phyloP scores from a whole-genome alignment of 371 early-diverging fungal genomes.

The Mucor velutinosus region DNA sequence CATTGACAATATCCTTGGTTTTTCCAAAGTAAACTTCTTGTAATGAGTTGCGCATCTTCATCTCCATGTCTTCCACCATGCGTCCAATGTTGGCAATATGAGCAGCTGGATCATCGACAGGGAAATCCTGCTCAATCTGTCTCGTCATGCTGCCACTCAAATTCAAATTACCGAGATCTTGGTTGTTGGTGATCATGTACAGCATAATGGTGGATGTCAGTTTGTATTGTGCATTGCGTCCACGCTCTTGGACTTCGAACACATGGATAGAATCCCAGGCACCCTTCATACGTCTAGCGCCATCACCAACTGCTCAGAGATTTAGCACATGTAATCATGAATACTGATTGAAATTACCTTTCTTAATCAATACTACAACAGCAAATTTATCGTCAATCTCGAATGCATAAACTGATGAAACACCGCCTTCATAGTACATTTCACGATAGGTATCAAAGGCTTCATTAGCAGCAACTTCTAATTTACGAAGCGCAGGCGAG shows the following conservation, averaged over 20 bases:
- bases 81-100: constrained; percentile 95
- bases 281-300: constrained; percentile 74
- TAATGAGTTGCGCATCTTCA: constrained; percentile 91
- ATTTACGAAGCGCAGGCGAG: constrained; percentile 78
- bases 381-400: constrained; percentile 87
- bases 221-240: constrained; percentile 87
- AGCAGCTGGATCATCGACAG: constrained; percentile 72
- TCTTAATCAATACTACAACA: constrained; percentile 94
- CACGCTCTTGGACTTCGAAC: constrained; percentile 85
- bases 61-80: constrained; percentile 97
- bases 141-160: constrained; percentile 93
- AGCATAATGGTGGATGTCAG: constrained; percentile 96
- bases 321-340: background rate
- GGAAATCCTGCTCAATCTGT: constrained; percentile 87
- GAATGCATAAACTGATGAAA: constrained; percentile 91
- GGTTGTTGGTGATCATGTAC: constrained; percentile 76
- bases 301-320: constrained; percentile 59
- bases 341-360: constrained; percentile 56
- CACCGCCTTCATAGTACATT: constrained; percentile 95
- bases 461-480: constrained; percentile 92
- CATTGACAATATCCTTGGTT: constrained; percentile 95
- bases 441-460: constrained; percentile 96
- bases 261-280: constrained; percentile 99
- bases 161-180: constrained; percentile 78
- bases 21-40: constrained; percentile 98